These are phyloP conservation scores for Combretum micranthum DNA, from an alignment of 345 rosid species.

Conservation along the genomic window DNA sequence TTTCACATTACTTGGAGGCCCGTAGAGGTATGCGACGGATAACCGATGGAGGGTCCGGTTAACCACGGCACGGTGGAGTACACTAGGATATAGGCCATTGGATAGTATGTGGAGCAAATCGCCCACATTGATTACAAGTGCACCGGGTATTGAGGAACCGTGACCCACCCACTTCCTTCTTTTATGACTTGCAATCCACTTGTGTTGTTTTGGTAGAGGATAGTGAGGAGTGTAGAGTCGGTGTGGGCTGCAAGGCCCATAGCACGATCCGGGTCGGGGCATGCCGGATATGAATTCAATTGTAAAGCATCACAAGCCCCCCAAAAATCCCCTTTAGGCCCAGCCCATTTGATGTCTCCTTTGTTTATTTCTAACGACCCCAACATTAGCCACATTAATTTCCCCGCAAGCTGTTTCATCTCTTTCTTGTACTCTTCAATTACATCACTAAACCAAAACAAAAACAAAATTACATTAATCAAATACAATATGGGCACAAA, in stretches of 20 bases:
- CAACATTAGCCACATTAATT: conserved; percentile 58
- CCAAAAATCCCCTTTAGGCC: conserved; percentile 30
- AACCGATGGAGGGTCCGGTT: conserved; percentile 44
- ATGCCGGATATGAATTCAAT: conserved; percentile 69
- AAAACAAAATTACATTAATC: neutral
- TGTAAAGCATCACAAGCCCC: conserved; percentile 48
- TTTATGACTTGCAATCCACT: conserved; percentile 63
- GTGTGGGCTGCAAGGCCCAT: conserved; percentile 96
- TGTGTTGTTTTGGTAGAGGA: conserved; percentile 61
- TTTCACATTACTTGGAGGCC: conserved; percentile 51
- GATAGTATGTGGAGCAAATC: conserved; percentile 82
- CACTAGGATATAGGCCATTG: conserved; percentile 69
- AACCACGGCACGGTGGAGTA: conserved; percentile 73
- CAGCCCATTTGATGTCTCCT: conserved; percentile 62
- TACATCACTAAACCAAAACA: conserved; percentile 30
- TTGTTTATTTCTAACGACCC: conserved; percentile 55
- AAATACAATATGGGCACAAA: neutral
- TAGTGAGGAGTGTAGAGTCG: conserved; percentile 74
- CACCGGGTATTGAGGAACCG: conserved; percentile 47
- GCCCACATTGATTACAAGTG: conserved; percentile 69
- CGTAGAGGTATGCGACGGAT: conserved; percentile 65
- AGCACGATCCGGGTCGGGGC: conserved; percentile 84
- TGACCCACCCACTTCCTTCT: conserved; percentile 70
- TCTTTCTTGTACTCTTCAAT: conserved; percentile 51
- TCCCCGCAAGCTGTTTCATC: conserved; percentile 61